Evolutionary conservation across 306 rosid genomes (phyloP).

Genomic region (Hylodesmum podocarpum): DNA sequence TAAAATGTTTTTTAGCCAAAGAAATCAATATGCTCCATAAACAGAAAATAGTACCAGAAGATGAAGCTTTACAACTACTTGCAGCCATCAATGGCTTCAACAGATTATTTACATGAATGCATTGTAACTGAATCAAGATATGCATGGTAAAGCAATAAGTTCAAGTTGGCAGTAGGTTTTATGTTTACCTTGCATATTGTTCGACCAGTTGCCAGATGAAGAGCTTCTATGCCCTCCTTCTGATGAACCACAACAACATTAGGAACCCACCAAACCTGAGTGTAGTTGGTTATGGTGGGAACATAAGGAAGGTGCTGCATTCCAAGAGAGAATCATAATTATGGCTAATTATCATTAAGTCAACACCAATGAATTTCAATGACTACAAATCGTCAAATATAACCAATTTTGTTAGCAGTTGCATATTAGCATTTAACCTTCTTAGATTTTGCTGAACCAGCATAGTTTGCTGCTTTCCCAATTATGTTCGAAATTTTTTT

Average conservation of each 20-base stretch:
- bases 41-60: not conserved
- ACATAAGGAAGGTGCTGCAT: constrained; percentile 77
- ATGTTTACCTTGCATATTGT: constrained; percentile 81
- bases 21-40: constrained; percentile 3
- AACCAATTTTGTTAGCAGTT: not conserved
- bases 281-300: constrained; percentile 98
- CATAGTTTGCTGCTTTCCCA: constrained; percentile 87
- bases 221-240: constrained; percentile 94
- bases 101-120: not conserved
- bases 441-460: constrained; percentile 79
- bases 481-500: constrained; percentile 90
- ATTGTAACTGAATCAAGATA: constrained; percentile 23
- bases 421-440: constrained; percentile 56
- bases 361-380: constrained; percentile 18
- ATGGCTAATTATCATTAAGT: constrained; percentile 7
- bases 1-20: not conserved
- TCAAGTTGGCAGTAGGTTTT: constrained; percentile 1
- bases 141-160: constrained; percentile 18
- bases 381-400: constrained; percentile 6
- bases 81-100: not conserved
- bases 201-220: constrained; percentile 96
- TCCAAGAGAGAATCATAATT: constrained; percentile 27
- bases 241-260: constrained; percentile 96
- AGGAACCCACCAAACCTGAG: constrained; percentile 98
- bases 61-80: constrained; percentile 3